Conservation (phyloP, 2,329 filamentous ascomycete species). For the Orbilia blumenaviensis region DNA sequence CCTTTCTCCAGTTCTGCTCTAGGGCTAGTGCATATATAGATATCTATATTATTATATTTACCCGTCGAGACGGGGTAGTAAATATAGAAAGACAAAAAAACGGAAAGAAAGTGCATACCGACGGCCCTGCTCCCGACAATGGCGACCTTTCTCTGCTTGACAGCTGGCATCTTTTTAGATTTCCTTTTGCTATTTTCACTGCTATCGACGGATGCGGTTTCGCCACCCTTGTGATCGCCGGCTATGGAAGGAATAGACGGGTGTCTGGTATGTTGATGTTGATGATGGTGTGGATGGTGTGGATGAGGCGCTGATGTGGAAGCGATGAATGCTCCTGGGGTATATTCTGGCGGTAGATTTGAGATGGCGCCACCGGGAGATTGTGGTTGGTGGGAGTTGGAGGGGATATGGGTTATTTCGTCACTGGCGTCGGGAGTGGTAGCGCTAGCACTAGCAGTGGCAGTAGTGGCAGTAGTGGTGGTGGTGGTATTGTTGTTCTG, state of each 20-base stretch:
- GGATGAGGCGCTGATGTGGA: not conserved
- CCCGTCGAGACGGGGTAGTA: too few relatives aligned
- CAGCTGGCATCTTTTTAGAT: constrained; percentile 39
- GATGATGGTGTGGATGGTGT: constrained; percentile 11
- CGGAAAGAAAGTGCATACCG: constrained; percentile 66
- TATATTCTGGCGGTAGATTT: constrained; percentile 36
- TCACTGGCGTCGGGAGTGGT: not conserved
- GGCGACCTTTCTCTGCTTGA: constrained; percentile 91
- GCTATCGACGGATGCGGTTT: not conserved
- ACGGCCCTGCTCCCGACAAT: constrained; percentile 95
- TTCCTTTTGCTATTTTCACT: constrained; percentile 13
- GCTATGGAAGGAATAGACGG: constrained; percentile 32
- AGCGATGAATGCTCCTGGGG: constrained; percentile 37
- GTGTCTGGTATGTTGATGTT: constrained; percentile 26
- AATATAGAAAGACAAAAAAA: not conserved
- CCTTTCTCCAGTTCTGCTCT: too few relatives aligned
- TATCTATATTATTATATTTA: too few relatives aligned
- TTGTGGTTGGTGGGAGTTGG: not conserved
- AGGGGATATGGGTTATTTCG: constrained; percentile 44
- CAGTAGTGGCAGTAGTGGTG: not conserved
- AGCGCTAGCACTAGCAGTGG: too few relatives aligned
- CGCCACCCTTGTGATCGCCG: constrained; percentile 2
- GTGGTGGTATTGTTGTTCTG: not conserved
- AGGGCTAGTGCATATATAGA: too few relatives aligned
- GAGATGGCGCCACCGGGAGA: constrained; percentile 6